Percentiles rank a stretch among this genome's conserved stretches.
Evolutionary conservation across 345 rosid species (phyloP).

Genomic region (Gossypium rotundifolium): DNA sequence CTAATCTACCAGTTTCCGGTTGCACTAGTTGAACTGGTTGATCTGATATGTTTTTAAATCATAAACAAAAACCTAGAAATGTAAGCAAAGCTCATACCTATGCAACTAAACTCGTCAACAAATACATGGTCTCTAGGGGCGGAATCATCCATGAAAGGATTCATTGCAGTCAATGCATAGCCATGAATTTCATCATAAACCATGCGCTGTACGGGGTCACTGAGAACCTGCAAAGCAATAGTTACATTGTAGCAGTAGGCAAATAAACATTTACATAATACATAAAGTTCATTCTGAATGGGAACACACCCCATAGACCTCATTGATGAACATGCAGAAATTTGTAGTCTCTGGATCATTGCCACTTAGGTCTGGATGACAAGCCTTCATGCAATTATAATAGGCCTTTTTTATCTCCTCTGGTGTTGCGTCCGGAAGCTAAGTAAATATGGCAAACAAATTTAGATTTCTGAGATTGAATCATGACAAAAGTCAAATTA

Average conservation of each 20-base stretch:
- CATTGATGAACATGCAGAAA: slow-evolving; percentile 94
- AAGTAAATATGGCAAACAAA: not conserved
- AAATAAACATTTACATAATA: not conserved
- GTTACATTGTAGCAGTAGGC: not conserved
- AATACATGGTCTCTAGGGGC: slow-evolving; percentile 61
- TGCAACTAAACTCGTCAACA: slow-evolving; percentile 96
- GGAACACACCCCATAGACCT: slow-evolving; percentile 67
- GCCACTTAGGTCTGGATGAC: slow-evolving; percentile 96
- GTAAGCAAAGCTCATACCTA: slow-evolving; percentile 39
- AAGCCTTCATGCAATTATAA: slow-evolving; percentile 92
- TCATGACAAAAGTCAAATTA: not conserved
- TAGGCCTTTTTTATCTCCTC: slow-evolving; percentile 90
- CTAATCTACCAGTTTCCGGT: too few species aligned
- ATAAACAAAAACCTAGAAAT: not conserved
- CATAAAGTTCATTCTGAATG: not conserved
- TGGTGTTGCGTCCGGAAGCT: slow-evolving; percentile 88
- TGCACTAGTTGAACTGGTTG: too few species aligned
- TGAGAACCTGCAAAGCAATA: slow-evolving; percentile 63
- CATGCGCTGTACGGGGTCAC: slow-evolving; percentile 94
- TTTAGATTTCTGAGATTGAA: not conserved
- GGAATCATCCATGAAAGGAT: slow-evolving; percentile 84
- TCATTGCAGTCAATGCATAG: slow-evolving; percentile 65
- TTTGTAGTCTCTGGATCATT: slow-evolving; percentile 71
- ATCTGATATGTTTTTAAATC: too few species aligned
- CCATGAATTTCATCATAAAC: slow-evolving; percentile 98